Evolutionary conservation across 345 rosid species (phyloP), one percentile per base, ranked within the genome.

Genomic region (Psidium guajava): DNA sequence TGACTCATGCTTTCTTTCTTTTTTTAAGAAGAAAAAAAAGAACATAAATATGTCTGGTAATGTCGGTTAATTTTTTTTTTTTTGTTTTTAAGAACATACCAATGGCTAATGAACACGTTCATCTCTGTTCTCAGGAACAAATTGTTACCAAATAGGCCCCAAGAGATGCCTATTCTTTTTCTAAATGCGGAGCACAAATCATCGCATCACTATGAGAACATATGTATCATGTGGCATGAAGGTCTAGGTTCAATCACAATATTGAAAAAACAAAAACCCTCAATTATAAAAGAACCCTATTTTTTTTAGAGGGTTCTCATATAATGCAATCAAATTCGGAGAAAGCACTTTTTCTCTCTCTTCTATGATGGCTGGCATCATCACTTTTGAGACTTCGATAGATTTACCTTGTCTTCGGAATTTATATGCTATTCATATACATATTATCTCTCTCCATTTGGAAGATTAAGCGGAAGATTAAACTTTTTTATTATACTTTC

Each of bases 401-500:
- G 12, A 36, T 69, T 13, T 36, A 47, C 8, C 80, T 32, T 42
- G 22, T 64, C 22, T 36, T 69, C 12, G 4, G 11, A 12, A 8
- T 69, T 69, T 69, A 32, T 69, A 21, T 69, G 24, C 3, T 69
- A 69, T 69, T 32, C 10, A 36, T 36, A 36, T 69, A 18, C 11
- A 32, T 0, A 0, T 2, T 0, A 69, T 69, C 7, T 32, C 25
- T 0, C 1, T 69, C 22, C 11, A 69, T 5, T 0, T 0, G 0
- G 6, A 69, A 20, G 18, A 18, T 28, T 3, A 28, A 64, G 4
- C 1, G 0, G 13, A 69, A 20, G 18, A 18, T 28, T 3, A 28
- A 64, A 4, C 1, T 36, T 36, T 36, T 8, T 15, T 64, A 15
- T 10, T 1, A 11, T 0, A 20, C 6, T 69, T 36, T 9, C 80